Base-by-base conservation (phyloP, 2,329 filamentous ascomycete species). In the Trichoderma oligosporum region DNA sequence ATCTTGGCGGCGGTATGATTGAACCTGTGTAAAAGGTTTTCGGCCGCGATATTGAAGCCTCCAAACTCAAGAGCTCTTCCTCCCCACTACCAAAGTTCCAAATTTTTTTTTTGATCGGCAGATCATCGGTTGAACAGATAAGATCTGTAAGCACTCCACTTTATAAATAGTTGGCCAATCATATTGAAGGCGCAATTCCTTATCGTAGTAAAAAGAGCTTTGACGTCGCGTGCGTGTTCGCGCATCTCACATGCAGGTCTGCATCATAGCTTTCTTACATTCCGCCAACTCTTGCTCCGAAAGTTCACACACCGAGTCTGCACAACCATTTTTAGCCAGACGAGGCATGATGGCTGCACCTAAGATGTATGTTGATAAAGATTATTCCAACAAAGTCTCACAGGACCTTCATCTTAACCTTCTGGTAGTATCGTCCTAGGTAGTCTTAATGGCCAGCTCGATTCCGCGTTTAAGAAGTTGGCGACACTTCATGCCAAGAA, bases 401-500 rank as follows among this genome's bases (percentile, higher is more conserved):
- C 38, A 38, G 52, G 9, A 27, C n/a, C 27, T 33, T 8, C 2
- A 39, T 47, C 4, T 5, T 53, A 38, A 44, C 24, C n/a, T 8
- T 3, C 61, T 16, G 33, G 2, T 57, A 91, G 87, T 58, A 85
- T 94, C 65, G 90, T 97, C 36, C 76, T 96, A 60, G 94, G 94
- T 57, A 85, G 85, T 68, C 80, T 96, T 62, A 87, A 91, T 68
- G 93, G 93, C 66, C 84, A 89, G 68, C 81, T 97, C 52, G 79
- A 83, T 61, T 73, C 85, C 11, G 85, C 88, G 8, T 90, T 99
- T 70, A 79, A 83, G 60, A 99, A 97, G 73, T 77, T 97, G 18
- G 79, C 85, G 7, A 82, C 84, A 8, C 78, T 97, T 2, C 92
- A 97, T 65, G 77, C 84, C 33, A 97, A 97, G 74, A 94, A 97